Conservation (phyloP, 2,329 filamentous ascomycete genomes). For the Aspergillus latus region DNA sequence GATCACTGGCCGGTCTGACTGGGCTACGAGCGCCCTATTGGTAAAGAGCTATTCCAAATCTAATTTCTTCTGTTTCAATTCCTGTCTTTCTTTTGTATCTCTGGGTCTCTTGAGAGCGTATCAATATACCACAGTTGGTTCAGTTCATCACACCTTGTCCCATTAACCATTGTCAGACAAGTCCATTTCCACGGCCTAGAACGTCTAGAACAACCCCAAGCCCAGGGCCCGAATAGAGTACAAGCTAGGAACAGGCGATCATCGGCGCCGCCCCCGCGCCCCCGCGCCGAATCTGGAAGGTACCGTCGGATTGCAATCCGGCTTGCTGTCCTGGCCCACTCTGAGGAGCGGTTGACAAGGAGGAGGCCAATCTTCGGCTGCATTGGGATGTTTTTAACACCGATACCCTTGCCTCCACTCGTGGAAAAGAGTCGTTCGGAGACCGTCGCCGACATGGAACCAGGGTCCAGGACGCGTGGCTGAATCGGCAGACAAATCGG, state of each 20-base stretch:
- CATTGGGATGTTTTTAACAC: background rate
- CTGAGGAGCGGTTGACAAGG: background rate
- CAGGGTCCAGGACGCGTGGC: slow-evolving; percentile 4
- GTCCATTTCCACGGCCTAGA: slow-evolving; percentile 2
- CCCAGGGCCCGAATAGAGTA: slow-evolving; percentile 5
- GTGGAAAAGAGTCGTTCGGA: background rate
- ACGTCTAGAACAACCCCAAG: background rate
- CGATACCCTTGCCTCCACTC: background rate
- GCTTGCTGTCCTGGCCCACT: background rate
- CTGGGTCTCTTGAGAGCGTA: slow-evolving; percentile 9
- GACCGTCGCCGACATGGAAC: background rate
- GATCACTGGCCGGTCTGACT: slow-evolving; percentile 46
- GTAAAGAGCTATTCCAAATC: slow-evolving; percentile 26
- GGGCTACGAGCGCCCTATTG: slow-evolving; percentile 49
- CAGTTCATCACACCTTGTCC: background rate
- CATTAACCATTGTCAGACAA: background rate
- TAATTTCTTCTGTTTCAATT: slow-evolving; percentile 8
- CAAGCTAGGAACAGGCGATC: slow-evolving; percentile 7
- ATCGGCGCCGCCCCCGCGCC: background rate
- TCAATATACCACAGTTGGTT: slow-evolving; percentile 14
- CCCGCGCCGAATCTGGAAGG: slow-evolving; percentile 1
- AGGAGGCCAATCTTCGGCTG: background rate
- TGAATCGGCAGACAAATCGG: background rate
- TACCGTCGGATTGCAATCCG: background rate
- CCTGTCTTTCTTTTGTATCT: slow-evolving; percentile 13